Conservation (phyloP, 2,329 filamentous ascomycete genomes). For the Colletotrichum tamarilloi region DNA sequence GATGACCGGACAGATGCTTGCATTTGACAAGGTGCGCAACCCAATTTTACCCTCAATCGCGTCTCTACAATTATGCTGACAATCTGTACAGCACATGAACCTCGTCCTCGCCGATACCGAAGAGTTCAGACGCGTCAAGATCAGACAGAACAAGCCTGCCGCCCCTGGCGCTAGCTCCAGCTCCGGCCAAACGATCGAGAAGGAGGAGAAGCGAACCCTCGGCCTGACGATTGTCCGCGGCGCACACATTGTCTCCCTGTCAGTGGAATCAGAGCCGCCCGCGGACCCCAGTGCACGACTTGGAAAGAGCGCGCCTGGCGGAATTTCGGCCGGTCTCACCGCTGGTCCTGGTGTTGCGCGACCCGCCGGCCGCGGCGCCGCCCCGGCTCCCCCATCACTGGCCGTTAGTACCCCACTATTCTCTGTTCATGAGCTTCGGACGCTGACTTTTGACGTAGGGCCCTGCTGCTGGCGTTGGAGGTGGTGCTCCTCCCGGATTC, state of each 20-base stretch:
- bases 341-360: slow-evolving; percentile 91
- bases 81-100: slow-evolving; percentile 86
- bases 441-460: slow-evolving; percentile 57
- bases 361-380: slow-evolving; percentile 85
- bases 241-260: slow-evolving; percentile 92
- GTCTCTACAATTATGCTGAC: slow-evolving; percentile 27
- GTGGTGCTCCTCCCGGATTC: slow-evolving; percentile 70
- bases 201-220: slow-evolving; percentile 97
- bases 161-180: slow-evolving; percentile 72
- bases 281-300: slow-evolving; percentile 92
- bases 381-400: slow-evolving; percentile 75
- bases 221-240: slow-evolving; percentile 95
- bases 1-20: slow-evolving; percentile 98
- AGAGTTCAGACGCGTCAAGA: slow-evolving; percentile 93
- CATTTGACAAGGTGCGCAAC: slow-evolving; percentile 87
- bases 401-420: slow-evolving; percentile 64
- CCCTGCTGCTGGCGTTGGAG: slow-evolving; percentile 88
- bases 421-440: neutral
- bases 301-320: slow-evolving; percentile 78
- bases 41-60: neutral
- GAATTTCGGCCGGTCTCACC: slow-evolving; percentile 76
- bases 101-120: slow-evolving; percentile 98
- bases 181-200: slow-evolving; percentile 78
- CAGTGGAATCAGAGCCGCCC: slow-evolving; percentile 94
- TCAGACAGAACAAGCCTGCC: slow-evolving; percentile 79